Evolutionary conservation across 2,329 filamentous ascomycete species (phyloP).

Genomic region (Aspergillus ochraceoroseus): DNA sequence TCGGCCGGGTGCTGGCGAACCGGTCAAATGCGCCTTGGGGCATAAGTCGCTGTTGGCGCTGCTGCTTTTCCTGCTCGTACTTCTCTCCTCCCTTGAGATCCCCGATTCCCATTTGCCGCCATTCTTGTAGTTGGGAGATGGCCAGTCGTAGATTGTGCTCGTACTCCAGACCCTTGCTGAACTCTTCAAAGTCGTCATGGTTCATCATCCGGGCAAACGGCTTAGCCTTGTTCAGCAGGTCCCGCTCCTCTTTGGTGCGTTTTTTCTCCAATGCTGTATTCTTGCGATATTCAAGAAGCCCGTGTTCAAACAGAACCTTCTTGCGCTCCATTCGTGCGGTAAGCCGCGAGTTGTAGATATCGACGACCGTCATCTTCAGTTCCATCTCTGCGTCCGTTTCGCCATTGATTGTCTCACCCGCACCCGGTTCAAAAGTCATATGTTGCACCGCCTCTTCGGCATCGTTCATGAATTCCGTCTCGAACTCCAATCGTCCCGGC

Average conservation of each 20-base stretch:
- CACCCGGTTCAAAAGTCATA: slow-evolving; percentile 96
- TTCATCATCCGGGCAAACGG: slow-evolving; percentile 98
- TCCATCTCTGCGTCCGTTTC: slow-evolving; percentile 94
- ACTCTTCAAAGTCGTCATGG: slow-evolving; percentile 77
- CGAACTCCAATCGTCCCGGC: slow-evolving; percentile 94
- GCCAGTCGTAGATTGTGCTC: slow-evolving; percentile 88
- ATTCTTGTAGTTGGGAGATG: slow-evolving; percentile 86
- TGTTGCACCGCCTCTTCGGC: slow-evolving; percentile 96
- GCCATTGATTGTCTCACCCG: slow-evolving; percentile 83
- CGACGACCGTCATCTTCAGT: slow-evolving; percentile 95
- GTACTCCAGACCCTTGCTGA: slow-evolving; percentile 79
- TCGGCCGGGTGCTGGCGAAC: slow-evolving; percentile 67
- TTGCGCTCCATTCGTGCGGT: slow-evolving; percentile 91
- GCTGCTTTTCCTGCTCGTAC: slow-evolving; percentile 82
- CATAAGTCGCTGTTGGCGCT: slow-evolving; percentile 59
- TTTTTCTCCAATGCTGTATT: slow-evolving; percentile 89
- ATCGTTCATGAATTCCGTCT: slow-evolving; percentile 96
- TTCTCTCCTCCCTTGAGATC: slow-evolving; percentile 83
- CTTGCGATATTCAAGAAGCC: slow-evolving; percentile 86
- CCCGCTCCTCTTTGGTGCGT: slow-evolving; percentile 88
- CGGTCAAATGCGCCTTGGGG: slow-evolving; percentile 81
- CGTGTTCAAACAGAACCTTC: slow-evolving; percentile 94
- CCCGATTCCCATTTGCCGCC: slow-evolving; percentile 77
- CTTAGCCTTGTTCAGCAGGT: slow-evolving; percentile 87
- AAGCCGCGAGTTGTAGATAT: slow-evolving; percentile 90